phyloP scores from a whole-genome alignment of 495 filamentous ascomycete species.

The Penicillium longicatenatum region DNA sequence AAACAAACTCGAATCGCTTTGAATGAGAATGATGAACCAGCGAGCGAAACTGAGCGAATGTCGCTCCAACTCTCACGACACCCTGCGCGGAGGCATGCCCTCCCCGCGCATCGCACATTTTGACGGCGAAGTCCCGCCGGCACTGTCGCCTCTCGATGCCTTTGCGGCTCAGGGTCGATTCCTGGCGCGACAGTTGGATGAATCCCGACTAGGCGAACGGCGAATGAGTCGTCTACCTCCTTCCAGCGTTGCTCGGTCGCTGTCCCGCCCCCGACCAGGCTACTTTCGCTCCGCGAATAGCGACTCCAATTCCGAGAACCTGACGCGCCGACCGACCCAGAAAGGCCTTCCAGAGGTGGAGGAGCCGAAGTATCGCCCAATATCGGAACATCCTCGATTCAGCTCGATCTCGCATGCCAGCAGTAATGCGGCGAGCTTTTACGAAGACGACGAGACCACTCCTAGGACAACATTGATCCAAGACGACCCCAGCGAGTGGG shows the following conservation, averaged over 20 bases:
- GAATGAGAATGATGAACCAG: constrained; percentile 5
- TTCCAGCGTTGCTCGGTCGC: constrained; percentile 75
- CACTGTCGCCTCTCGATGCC: constrained; percentile 91
- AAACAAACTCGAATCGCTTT: background rate
- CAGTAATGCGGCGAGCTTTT: constrained; percentile 40
- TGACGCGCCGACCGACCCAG: constrained; percentile 42
- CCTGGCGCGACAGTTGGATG: constrained; percentile 83
- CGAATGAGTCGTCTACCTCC: constrained; percentile 86
- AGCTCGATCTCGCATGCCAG: constrained; percentile 59
- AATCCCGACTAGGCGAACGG: constrained; percentile 64
- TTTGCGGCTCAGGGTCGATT: constrained; percentile 86
- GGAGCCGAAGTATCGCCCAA: constrained; percentile 61
- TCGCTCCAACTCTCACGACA: constrained; percentile 64
- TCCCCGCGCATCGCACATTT: constrained; percentile 73
- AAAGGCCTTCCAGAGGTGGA: constrained; percentile 58
- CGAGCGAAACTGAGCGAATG: constrained; percentile 63
- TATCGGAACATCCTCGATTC: constrained; percentile 73
- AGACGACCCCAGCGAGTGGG: constrained; percentile 39
- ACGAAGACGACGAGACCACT: constrained; percentile 34
- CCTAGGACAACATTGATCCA: constrained; percentile 29
- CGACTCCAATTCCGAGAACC: constrained; percentile 29
- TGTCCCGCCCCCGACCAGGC: constrained; percentile 66
- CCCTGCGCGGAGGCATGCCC: constrained; percentile 51
- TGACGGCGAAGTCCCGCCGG: constrained; percentile 85
- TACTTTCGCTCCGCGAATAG: constrained; percentile 66